Conservation (phyloP, 2,329 filamentous ascomycete genomes). For the Byssoonygena ceratinophila region DNA sequence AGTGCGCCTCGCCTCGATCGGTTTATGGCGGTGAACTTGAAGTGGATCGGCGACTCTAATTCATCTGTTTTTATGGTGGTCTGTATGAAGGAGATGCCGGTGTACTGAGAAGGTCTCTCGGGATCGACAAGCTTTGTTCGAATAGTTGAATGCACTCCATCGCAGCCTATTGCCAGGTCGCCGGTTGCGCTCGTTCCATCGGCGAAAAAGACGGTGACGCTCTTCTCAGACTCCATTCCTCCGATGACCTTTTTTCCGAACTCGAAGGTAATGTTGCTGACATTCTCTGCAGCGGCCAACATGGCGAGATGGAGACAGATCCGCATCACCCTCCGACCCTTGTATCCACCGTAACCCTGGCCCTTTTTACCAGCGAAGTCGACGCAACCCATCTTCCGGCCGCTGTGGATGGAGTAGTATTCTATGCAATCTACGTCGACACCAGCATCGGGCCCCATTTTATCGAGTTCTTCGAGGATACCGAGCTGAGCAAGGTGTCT, state of each 20-base stretch:
- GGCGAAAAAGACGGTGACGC: slow-evolving; percentile 30
- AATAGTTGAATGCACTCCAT: slow-evolving; percentile 34
- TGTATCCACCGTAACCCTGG: slow-evolving; percentile 32
- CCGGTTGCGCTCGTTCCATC: slow-evolving; percentile 29
- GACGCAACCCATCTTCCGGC: slow-evolving; percentile 29
- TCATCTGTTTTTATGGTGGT: slow-evolving; percentile 24
- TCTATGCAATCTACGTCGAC: slow-evolving; percentile 34
- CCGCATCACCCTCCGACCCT: slow-evolving; percentile 35
- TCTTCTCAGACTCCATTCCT: slow-evolving; percentile 26
- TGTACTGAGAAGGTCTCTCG: slow-evolving; percentile 29
- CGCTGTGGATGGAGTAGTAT: slow-evolving; percentile 34
- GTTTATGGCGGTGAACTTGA: slow-evolving; percentile 33
- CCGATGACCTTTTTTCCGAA: slow-evolving; percentile 35
- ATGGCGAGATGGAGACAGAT: slow-evolving; percentile 34
- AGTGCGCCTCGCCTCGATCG: slow-evolving; percentile 32
- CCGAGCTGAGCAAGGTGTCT: slow-evolving; percentile 36
- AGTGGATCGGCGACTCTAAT: slow-evolving; percentile 26
- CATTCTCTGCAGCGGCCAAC: slow-evolving; percentile 30
- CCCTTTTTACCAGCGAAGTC: slow-evolving; percentile 31
- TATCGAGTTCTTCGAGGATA: slow-evolving; percentile 30
- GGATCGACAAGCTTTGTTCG: slow-evolving; percentile 32
- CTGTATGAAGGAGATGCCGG: slow-evolving; percentile 34
- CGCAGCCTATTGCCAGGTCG: slow-evolving; percentile 33
- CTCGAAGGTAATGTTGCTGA: slow-evolving; percentile 29
- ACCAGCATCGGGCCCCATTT: slow-evolving; percentile 32